Base-by-base conservation (phyloP, 148 eudicot species). In the Vaccinium darrowii region DNA sequence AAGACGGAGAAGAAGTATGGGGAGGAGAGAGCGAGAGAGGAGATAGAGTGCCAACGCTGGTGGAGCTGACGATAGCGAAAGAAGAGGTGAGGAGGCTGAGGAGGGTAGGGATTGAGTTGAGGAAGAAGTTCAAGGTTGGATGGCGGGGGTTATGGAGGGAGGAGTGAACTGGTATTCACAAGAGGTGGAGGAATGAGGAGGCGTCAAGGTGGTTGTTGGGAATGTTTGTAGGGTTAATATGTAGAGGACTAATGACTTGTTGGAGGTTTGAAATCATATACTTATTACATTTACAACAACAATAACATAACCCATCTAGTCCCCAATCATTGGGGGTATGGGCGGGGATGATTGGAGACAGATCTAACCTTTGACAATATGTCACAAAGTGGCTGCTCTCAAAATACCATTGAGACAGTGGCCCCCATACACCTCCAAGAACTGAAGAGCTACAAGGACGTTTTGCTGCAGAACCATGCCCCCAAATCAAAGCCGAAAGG, bases 151-250 rank as follows among this genome's bases (percentile, higher is more conserved):
- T 65, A 97, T 96, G 5, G 98, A 95, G 71, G 99, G 99, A 83
- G 79, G 95, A 83, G 95, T 97, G 81, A 97, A 97, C 85, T n/a
- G 98, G 98, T 81, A 93, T 97, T 83, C 99, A 97, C 85, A 98
- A 97, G 76, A 91, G 98, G 82, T 97, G 99, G 99, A 91, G 98
- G 87, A 83, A 69, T 27, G n/a, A 78, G 19, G 98, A 96, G 87
- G 89, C 57, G 98, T 96, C 43, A 96, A 89, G 92, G 87, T 96
- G 86, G 87, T 81, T 12, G 90, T 92, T 62, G 96, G 95, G 81
- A 98, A 96, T 93, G 86, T 96, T 65, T 94, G 91, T 84, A 90
- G 88, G 89, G 69, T 93, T 83, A 96, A 96, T 79, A 96, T 96
- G 98, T 91, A 91, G 89, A 93, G 99, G 90, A 96, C 98, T 82